Conservation (phyloP, 2,329 filamentous ascomycete genomes). For the Thyridium curvatum region DNA sequence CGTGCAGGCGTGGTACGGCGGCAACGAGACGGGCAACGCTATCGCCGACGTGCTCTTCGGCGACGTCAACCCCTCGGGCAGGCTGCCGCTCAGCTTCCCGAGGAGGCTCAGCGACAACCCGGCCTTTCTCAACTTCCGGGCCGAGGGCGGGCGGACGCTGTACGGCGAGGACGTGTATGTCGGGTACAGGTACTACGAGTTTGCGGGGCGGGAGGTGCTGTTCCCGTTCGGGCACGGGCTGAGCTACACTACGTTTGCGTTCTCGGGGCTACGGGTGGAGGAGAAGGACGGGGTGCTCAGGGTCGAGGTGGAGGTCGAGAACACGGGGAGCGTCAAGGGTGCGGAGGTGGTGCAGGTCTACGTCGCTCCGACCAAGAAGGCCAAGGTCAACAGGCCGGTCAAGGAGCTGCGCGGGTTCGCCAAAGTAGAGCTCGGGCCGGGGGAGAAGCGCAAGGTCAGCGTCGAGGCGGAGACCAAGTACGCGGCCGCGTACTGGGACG, state of each 20-base stretch:
- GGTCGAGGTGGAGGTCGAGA: conserved; percentile 49
- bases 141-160: conserved; percentile 57
- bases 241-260: conserved; percentile 21
- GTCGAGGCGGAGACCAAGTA: conserved; percentile 57
- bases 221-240: conserved; percentile 20
- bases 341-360: conserved; percentile 55
- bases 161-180: conserved; percentile 71
- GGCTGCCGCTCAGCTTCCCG: conserved; percentile 61
- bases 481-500: conserved; percentile 64
- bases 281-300: neutral
- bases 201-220: conserved; percentile 23
- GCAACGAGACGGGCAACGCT: conserved; percentile 79
- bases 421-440: conserved; percentile 57
- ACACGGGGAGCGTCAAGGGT: conserved; percentile 49
- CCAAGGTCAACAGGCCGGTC: conserved; percentile 43
- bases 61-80: conserved; percentile 64
- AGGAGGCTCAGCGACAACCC: conserved; percentile 58
- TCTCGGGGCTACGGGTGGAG: conserved; percentile 39
- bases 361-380: conserved; percentile 38
- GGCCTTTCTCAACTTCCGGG: conserved; percentile 59
- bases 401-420: conserved; percentile 59
- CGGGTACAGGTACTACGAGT: conserved; percentile 68
- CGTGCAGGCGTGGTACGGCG: conserved; percentile 77
- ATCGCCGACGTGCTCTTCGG: conserved; percentile 75
- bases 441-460: conserved; percentile 50